A percentile compares a stretch with the other conserved stretches of the same genome.
Conservation (phyloP, 2,329 filamentous ascomycete species). For the Neocucurbitaria cava region DNA sequence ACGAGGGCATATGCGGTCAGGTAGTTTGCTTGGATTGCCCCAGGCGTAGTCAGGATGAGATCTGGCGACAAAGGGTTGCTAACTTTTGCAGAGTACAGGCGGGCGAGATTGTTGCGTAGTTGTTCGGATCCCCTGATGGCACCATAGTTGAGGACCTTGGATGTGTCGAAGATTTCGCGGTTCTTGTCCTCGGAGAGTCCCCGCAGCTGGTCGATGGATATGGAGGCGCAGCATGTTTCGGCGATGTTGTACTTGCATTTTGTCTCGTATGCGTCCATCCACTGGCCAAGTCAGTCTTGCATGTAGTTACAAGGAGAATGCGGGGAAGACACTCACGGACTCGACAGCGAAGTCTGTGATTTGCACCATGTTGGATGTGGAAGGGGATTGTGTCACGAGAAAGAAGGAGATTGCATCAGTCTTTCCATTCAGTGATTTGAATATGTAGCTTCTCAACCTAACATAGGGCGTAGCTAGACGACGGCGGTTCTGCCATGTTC, state of each 20-base stretch:
- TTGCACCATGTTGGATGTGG: constrained; percentile 58
- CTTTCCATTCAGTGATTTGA: not conserved
- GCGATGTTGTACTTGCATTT: constrained; percentile 71
- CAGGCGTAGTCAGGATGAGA: constrained; percentile 77
- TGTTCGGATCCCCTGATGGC: constrained; percentile 71
- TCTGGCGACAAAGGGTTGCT: constrained; percentile 59
- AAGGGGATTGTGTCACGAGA: not conserved
- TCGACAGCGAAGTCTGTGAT: constrained; percentile 75
- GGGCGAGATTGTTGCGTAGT: constrained; percentile 69
- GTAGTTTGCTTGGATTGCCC: constrained; percentile 86
- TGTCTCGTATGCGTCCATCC: constrained; percentile 64
- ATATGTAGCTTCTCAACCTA: constrained; percentile 5
- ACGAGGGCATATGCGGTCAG: constrained; percentile 77
- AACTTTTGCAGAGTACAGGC: constrained; percentile 67
- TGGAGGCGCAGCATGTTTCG: constrained; percentile 78
- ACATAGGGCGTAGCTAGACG: constrained; percentile 24
- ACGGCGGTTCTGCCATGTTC: constrained; percentile 4
- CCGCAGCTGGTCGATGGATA: constrained; percentile 73
- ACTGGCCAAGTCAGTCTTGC: constrained; percentile 48
- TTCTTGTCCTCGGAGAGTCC: constrained; percentile 64
- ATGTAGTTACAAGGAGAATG: constrained; percentile 13
- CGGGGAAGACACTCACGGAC: constrained; percentile 57
- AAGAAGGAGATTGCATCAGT: not conserved
- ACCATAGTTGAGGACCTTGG: constrained; percentile 73
- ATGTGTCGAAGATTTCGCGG: constrained; percentile 58